Conservation (phyloP, 495 filamentous ascomycete genomes). For the Neurospora sp. region DNA sequence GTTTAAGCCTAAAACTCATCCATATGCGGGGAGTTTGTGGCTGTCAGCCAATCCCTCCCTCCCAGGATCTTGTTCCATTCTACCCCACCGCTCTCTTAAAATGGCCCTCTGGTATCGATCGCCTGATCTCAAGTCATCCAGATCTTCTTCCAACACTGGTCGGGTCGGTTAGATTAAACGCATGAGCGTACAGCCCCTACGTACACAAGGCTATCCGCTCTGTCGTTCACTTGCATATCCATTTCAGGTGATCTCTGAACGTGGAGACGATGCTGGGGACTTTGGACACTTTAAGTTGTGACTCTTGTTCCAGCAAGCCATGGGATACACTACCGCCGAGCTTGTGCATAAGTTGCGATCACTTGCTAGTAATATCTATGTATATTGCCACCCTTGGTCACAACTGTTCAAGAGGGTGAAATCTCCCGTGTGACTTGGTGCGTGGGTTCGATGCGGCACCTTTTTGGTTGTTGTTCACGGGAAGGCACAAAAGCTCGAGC, state of each 20-base stretch:
- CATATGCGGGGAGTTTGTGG: slow-evolving; percentile 5
- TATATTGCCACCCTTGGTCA: neutral
- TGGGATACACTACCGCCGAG: neutral
- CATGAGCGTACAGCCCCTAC: neutral
- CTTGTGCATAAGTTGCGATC: neutral
- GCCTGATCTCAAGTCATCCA: slow-evolving; percentile 15
- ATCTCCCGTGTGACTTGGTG: neutral
- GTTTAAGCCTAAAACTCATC: slow-evolving; percentile 11
- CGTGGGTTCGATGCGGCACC: neutral
- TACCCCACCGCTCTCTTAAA: slow-evolving; percentile 2
- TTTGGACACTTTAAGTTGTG: neutral
- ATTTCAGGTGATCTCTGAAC: neutral
- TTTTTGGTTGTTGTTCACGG: neutral
- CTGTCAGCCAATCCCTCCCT: neutral
- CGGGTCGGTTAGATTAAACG: slow-evolving; percentile 10
- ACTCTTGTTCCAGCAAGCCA: neutral
- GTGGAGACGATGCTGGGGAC: neutral
- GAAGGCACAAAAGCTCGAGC: neutral
- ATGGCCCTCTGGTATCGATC: slow-evolving; percentile 13
- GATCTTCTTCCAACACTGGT: slow-evolving; percentile 7
- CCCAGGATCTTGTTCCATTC: slow-evolving; percentile 2
- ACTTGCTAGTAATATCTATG: neutral
- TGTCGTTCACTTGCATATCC: neutral
- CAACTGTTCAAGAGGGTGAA: neutral
- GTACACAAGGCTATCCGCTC: neutral